Percentiles rank a stretch among this genome's conserved stretches.
These are phyloP conservation scores for Coemansia sp. DNA, from an alignment of 192 early-diverging fungal species.

Conservation along the genomic window DNA sequence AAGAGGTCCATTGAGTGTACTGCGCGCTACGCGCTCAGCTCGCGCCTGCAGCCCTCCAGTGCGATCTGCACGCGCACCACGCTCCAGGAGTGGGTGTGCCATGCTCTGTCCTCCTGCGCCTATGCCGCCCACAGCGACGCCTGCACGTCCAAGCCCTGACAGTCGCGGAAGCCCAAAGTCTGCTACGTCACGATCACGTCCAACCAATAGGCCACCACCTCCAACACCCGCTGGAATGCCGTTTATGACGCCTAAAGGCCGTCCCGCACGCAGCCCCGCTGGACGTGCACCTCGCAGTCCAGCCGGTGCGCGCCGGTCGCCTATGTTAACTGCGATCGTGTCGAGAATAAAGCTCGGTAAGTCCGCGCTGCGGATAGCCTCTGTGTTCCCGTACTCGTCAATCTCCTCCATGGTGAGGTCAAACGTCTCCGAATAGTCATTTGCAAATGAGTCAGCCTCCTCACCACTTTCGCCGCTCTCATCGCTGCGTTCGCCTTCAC, in stretches of 20 bases:
- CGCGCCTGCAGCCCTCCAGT: slow-evolving; percentile 34
- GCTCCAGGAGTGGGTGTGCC: slow-evolving; percentile 41
- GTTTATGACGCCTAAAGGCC: slow-evolving; percentile 25
- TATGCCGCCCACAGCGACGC: slow-evolving; percentile 20
- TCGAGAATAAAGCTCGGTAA: slow-evolving; percentile 34
- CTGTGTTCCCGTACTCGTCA: slow-evolving; percentile 17
- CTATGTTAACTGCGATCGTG: slow-evolving; percentile 17
- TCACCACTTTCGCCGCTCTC: slow-evolving; percentile 30
- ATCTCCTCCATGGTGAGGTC: slow-evolving; percentile 51
- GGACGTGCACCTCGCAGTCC: slow-evolving; percentile 8
- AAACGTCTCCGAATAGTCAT: slow-evolving; percentile 25
- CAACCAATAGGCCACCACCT: slow-evolving; percentile 5
- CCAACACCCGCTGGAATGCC: slow-evolving; percentile 14
- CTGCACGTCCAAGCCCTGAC: slow-evolving; percentile 22
- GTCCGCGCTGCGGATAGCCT: slow-evolving; percentile 2
- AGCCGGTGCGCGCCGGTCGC: slow-evolving; percentile 7
- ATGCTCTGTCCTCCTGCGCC: slow-evolving; percentile 27
- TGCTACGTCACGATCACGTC: neutral
- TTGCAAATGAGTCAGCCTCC: slow-evolving; percentile 31
- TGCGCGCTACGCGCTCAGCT: slow-evolving; percentile 41
- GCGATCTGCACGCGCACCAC: slow-evolving; percentile 15
- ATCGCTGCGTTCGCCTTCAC: slow-evolving; percentile 7
- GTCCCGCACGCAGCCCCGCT: slow-evolving; percentile 15
- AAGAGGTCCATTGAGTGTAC: slow-evolving; percentile 23
- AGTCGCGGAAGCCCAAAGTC: slow-evolving; percentile 28